Percentiles rank a stretch among this genome's conserved stretches.
Evolutionary conservation across 2,329 filamentous ascomycete genomes (phyloP).

Genomic region (Aspergillus bombycis): DNA sequence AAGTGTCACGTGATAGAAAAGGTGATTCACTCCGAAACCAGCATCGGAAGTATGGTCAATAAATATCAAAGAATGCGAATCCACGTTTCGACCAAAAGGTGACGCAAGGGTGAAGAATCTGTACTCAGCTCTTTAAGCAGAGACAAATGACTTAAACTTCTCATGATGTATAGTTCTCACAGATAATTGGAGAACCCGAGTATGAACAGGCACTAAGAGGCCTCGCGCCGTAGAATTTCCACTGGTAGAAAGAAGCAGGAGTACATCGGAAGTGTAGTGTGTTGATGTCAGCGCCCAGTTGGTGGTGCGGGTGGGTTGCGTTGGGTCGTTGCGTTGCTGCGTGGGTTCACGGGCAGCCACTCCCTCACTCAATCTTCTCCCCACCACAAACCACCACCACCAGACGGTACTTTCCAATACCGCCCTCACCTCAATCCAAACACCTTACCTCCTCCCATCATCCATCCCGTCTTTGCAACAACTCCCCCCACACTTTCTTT

Average conservation of each 20-base stretch:
- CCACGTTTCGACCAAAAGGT: background rate
- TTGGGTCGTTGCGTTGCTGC: slow-evolving; percentile 10
- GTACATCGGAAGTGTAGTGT: slow-evolving; percentile 12
- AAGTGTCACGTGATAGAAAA: background rate
- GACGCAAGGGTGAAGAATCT: background rate
- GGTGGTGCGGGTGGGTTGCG: slow-evolving; percentile 11
- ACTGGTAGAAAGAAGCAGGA: background rate
- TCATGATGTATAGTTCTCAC: background rate
- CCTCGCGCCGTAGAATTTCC: background rate
- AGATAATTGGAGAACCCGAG: background rate
- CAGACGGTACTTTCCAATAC: slow-evolving; percentile 22
- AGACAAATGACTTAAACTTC: background rate
- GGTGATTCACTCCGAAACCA: background rate
- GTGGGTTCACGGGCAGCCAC: slow-evolving; percentile 24
- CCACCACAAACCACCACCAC: slow-evolving; percentile 18
- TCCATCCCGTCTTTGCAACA: slow-evolving; percentile 15
- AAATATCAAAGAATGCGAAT: background rate
- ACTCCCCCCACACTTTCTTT: slow-evolving; percentile 3
- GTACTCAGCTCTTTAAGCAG: background rate
- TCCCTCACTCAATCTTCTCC: slow-evolving; percentile 15
- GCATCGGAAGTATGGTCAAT: background rate
- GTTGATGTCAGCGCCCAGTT: slow-evolving; percentile 25
- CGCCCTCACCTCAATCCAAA: slow-evolving; percentile 14
- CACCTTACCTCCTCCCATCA: slow-evolving; percentile 17
- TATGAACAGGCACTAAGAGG: background rate